Evolutionary conservation across 2,329 filamentous ascomycete species (phyloP).

Genomic region (Westerdykella ornata): DNA sequence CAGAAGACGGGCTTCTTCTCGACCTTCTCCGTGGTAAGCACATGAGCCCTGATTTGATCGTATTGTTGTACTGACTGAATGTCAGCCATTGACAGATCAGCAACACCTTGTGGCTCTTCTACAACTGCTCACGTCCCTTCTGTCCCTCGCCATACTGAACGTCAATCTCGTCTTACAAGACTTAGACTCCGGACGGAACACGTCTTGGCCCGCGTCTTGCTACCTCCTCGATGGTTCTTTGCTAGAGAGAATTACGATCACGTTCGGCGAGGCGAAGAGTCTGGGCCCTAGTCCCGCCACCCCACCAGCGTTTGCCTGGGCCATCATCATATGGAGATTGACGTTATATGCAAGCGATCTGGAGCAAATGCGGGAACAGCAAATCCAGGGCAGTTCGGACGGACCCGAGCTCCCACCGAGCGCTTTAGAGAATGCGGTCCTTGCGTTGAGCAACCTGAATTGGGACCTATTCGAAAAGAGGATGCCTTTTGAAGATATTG

Average conservation of each 20-base stretch:
- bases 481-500: slow-evolving; percentile 22
- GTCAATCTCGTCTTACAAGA: slow-evolving; percentile 55
- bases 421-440: slow-evolving; percentile 24
- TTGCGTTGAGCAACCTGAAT: slow-evolving; percentile 19
- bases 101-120: slow-evolving; percentile 53
- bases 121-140: slow-evolving; percentile 61
- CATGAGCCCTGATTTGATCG: background rate
- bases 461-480: slow-evolving; percentile 24
- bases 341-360: slow-evolving; percentile 14
- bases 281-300: slow-evolving; percentile 55
- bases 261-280: slow-evolving; percentile 55
- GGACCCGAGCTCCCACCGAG: slow-evolving; percentile 12
- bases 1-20: slow-evolving; percentile 55
- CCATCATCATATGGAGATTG: slow-evolving; percentile 50
- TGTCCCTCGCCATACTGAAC: slow-evolving; percentile 68
- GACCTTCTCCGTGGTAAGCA: slow-evolving; percentile 52
- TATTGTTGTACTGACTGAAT: background rate
- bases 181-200: slow-evolving; percentile 21
- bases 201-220: slow-evolving; percentile 37
- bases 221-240: slow-evolving; percentile 66
- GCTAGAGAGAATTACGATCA: slow-evolving; percentile 65
- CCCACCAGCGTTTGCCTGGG: slow-evolving; percentile 76
- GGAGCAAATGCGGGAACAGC: slow-evolving; percentile 25
- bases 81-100: slow-evolving; percentile 39
- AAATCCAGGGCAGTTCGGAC: slow-evolving; percentile 17